Conservation (phyloP, 345 rosid genomes). For the Gossypium stocksii region DNA sequence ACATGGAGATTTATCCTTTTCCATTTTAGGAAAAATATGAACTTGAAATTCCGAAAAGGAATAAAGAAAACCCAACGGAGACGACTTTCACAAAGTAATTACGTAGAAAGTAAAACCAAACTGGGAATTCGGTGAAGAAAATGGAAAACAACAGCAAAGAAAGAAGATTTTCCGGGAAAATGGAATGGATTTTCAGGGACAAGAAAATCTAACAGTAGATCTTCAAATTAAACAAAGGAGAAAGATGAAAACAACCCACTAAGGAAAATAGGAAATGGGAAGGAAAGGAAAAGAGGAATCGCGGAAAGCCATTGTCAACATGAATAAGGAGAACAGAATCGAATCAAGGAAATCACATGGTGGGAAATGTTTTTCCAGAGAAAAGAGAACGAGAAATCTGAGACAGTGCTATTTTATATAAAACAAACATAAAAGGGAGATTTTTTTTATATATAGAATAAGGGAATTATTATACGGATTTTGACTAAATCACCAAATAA, state of each 20-base stretch:
- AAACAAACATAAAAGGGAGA: too few species aligned
- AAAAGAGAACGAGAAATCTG: too few species aligned
- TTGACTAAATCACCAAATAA: too few species aligned
- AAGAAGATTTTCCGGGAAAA: neutral
- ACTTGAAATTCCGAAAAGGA: neutral
- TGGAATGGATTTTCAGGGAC: neutral
- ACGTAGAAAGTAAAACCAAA: neutral
- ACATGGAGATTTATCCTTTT: slow-evolving; percentile 63
- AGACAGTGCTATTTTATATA: too few species aligned
- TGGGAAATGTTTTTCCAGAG: too few species aligned
- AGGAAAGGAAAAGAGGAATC: neutral
- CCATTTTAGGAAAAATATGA: slow-evolving; percentile 35
- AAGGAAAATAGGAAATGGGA: neutral
- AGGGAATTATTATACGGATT: too few species aligned
- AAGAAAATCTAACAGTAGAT: neutral
- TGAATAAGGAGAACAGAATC: too few species aligned
- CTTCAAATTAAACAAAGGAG: neutral
- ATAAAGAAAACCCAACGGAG: neutral
- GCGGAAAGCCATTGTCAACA: too few species aligned
- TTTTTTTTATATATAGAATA: too few species aligned
- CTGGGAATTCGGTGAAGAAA: neutral
- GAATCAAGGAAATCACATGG: too few species aligned
- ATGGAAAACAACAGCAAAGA: neutral
- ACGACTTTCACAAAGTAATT: neutral
- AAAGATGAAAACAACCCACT: neutral